Percentiles rank a stretch among this genome's conserved stretches.
Evolutionary conservation across 2,329 filamentous ascomycete species (phyloP).

Genomic region (Neonectria hederae): DNA sequence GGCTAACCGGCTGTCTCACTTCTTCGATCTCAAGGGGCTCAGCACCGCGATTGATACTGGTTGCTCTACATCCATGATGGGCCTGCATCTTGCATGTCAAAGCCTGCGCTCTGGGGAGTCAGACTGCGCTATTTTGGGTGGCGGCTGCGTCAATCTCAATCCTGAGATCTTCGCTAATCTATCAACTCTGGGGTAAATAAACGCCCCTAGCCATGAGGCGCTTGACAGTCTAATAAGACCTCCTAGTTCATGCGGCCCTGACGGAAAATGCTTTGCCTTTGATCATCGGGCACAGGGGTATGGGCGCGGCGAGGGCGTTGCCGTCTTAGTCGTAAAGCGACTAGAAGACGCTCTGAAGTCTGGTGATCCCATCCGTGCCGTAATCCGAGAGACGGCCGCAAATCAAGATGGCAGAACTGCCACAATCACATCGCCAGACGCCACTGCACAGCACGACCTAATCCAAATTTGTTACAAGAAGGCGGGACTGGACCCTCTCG

Average conservation of each 20-base stretch:
- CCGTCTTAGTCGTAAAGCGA: slow-evolving; percentile 23
- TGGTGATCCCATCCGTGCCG: slow-evolving; percentile 10
- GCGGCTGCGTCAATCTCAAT: slow-evolving; percentile 21
- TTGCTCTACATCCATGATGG: slow-evolving; percentile 7
- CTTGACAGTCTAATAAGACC: too few species aligned
- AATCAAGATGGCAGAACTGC: slow-evolving; percentile 23
- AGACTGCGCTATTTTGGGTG: slow-evolving; percentile 18
- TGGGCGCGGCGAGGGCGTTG: slow-evolving; percentile 29
- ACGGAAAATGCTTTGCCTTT: slow-evolving; percentile 17
- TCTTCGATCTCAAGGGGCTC: slow-evolving; percentile 13
- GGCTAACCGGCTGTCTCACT: slow-evolving; percentile 20
- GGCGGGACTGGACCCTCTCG: not conserved
- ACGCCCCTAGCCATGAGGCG: too few species aligned
- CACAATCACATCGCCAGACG: not conserved
- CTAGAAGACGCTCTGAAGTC: slow-evolving; percentile 6
- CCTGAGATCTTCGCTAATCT: slow-evolving; percentile 24
- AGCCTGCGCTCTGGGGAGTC: slow-evolving; percentile 18
- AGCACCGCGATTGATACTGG: slow-evolving; percentile 18
- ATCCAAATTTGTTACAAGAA: not conserved
- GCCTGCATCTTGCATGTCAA: slow-evolving; percentile 6
- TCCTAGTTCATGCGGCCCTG: not conserved
- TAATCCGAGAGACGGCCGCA: slow-evolving; percentile 14
- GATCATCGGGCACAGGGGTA: slow-evolving; percentile 25
- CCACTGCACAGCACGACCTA: not conserved
- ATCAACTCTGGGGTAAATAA: too few species aligned